Conservation (phyloP, 108 stramenopile genomes). For the Fistulifera pelliculosa region DNA sequence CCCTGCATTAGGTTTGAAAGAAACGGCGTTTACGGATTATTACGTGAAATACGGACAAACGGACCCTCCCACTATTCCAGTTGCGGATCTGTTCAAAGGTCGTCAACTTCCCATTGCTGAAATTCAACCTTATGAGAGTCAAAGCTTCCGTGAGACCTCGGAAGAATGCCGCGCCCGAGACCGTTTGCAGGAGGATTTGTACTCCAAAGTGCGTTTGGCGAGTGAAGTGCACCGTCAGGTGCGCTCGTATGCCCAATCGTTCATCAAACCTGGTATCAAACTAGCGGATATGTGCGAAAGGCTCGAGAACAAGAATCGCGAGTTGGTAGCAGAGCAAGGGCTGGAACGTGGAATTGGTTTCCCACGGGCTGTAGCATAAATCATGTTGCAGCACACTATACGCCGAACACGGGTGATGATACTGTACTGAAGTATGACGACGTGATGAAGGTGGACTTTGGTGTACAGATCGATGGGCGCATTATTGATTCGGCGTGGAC, state of each 20-base stretch:
- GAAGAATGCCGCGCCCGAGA: slow-evolving; percentile 84
- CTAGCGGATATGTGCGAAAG: slow-evolving; percentile 91
- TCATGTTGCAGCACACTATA: slow-evolving; percentile 99
- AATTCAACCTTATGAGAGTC: slow-evolving; percentile 79
- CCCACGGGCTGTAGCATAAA: slow-evolving; percentile 97
- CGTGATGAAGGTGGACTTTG: slow-evolving; percentile 98
- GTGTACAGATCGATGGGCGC: slow-evolving; percentile 96
- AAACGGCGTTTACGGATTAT: slow-evolving; percentile 86
- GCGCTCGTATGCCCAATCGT: slow-evolving; percentile 87
- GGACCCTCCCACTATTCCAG: slow-evolving; percentile 91
- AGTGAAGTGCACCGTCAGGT: slow-evolving; percentile 97
- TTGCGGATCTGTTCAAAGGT: slow-evolving; percentile 45
- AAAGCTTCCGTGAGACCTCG: slow-evolving; percentile 73
- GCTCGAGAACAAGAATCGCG: slow-evolving; percentile 92
- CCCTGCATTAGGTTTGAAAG: slow-evolving; percentile 65
- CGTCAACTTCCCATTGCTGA: slow-evolving; percentile 84
- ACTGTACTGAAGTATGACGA: slow-evolving; percentile 87
- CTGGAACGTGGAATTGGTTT: slow-evolving; percentile 94
- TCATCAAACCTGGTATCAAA: slow-evolving; percentile 94
- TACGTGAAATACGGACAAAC: slow-evolving; percentile 94
- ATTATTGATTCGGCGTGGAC: slow-evolving; percentile 99
- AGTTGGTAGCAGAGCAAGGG: slow-evolving; percentile 82
- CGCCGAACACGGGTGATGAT: slow-evolving; percentile 94
- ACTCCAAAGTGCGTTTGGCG: slow-evolving; percentile 83
- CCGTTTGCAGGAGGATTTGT: slow-evolving; percentile 71